These are phyloP conservation scores for Penicillium sp. DNA, from an alignment of 2,329 filamentous ascomycete genomes.

Conservation along the genomic window DNA sequence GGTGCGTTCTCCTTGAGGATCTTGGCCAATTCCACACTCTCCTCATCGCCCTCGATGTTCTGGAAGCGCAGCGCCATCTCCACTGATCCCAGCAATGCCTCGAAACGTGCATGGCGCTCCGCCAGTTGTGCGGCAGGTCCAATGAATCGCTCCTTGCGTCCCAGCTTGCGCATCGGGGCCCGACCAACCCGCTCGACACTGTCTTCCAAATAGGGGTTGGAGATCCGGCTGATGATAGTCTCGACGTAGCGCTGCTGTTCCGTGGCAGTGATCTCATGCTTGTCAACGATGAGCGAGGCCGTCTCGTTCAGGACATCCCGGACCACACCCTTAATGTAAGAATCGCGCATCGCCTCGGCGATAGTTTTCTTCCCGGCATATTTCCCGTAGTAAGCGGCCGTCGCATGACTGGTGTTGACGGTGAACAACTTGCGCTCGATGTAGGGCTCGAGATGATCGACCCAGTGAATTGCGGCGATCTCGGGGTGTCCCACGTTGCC, in stretches of 20 bases:
- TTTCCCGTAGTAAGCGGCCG: slow-evolving; percentile 93
- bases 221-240: slow-evolving; percentile 89
- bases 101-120: slow-evolving; percentile 72
- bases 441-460: slow-evolving; percentile 86
- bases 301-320: slow-evolving; percentile 81
- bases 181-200: slow-evolving; percentile 93
- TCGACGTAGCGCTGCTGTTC: slow-evolving; percentile 86
- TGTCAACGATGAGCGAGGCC: slow-evolving; percentile 78
- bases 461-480: slow-evolving; percentile 90
- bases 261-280: slow-evolving; percentile 73
- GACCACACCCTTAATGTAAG: slow-evolving; percentile 77
- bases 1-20: slow-evolving; percentile 75
- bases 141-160: slow-evolving; percentile 93
- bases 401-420: slow-evolving; percentile 97
- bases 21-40: slow-evolving; percentile 81
- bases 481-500: slow-evolving; percentile 66
- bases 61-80: slow-evolving; percentile 96
- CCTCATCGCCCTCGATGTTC: slow-evolving; percentile 87
- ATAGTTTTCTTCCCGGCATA: slow-evolving; percentile 82
- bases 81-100: slow-evolving; percentile 74
- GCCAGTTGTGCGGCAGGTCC: slow-evolving; percentile 87
- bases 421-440: slow-evolving; percentile 99
- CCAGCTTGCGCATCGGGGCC: slow-evolving; percentile 89
- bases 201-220: slow-evolving; percentile 90
- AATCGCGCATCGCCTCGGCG: slow-evolving; percentile 82